phyloP scores from a whole-genome alignment of 2,329 filamentous ascomycete genomes.

The Fusarium pseudograminearum region DNA sequence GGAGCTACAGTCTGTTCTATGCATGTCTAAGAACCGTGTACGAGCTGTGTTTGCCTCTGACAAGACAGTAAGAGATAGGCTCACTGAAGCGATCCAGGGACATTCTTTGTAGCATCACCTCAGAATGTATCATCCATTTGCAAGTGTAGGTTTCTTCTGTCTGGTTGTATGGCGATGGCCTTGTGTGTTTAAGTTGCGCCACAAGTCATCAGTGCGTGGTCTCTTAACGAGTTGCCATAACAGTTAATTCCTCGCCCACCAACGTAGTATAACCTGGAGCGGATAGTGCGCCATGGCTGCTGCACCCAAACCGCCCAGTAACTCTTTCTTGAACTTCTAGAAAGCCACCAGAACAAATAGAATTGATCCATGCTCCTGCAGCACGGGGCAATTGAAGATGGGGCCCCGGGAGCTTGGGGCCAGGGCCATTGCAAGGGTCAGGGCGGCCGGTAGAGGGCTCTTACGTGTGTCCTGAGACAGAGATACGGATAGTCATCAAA shows the following conservation, averaged over 20 bases:
- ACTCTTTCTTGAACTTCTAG: constrained; percentile 43
- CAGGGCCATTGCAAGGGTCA: constrained; percentile 25
- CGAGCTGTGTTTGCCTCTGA: background rate
- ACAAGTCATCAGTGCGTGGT: background rate
- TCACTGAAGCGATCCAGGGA: background rate
- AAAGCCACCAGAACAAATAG: constrained; percentile 46
- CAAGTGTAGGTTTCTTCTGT: background rate
- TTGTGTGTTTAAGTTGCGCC: background rate
- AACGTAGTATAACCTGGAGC: constrained; percentile 16
- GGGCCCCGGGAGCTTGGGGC: constrained; percentile 39
- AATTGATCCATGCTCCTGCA: constrained; percentile 40
- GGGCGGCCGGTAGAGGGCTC: constrained; percentile 24
- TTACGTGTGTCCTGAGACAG: constrained; percentile 13
- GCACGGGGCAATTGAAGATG: constrained; percentile 44
- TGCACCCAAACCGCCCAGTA: background rate
- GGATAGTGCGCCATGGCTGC: constrained; percentile 26
- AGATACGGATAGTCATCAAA: constrained; percentile 5
- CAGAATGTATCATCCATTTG: background rate
- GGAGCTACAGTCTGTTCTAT: constrained; percentile 36
- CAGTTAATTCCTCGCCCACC: constrained; percentile 1
- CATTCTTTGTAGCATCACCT: background rate
- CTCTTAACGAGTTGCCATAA: background rate
- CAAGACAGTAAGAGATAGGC: background rate
- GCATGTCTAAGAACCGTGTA: constrained; percentile 8
- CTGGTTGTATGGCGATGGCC: background rate